Conservation (phyloP, 1,284 basidiomycete genomes). For the Tilletia indica region DNA sequence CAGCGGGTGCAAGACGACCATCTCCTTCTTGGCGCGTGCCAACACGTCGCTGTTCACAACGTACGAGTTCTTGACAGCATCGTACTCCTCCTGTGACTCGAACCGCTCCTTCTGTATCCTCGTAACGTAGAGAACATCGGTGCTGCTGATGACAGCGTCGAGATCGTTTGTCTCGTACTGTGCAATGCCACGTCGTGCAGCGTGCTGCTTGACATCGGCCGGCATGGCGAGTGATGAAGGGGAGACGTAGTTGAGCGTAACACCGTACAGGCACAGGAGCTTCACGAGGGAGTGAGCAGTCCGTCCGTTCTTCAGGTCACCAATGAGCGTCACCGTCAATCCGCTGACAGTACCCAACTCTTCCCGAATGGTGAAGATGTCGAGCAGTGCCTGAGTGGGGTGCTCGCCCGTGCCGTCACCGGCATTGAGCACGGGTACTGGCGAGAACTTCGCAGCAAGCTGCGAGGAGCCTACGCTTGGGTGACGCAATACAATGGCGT, state of each 20-base stretch:
- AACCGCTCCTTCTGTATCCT: constrained; percentile 96
- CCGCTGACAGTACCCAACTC: constrained; percentile 98
- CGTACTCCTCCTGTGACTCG: constrained; percentile 76
- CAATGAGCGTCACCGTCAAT: constrained; percentile 83
- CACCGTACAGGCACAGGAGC: constrained; percentile 76
- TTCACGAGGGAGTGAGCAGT: constrained; percentile 96
- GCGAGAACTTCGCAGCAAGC: constrained; percentile 77
- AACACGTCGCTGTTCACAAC: constrained; percentile 90
- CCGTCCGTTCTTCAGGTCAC: constrained; percentile 96
- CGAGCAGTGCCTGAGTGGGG: constrained; percentile 77
- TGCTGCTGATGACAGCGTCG: constrained; percentile 83
- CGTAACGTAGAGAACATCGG: constrained; percentile 97
- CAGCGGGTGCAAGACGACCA: constrained; percentile 98
- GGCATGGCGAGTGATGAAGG: constrained; percentile 91
- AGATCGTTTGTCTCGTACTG: constrained; percentile 79
- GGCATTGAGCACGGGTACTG: constrained; percentile 92
- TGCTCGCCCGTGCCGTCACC: constrained; percentile 98
- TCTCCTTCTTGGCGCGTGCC: constrained; percentile 85
- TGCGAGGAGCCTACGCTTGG: constrained; percentile 83
- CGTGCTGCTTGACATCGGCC: constrained; percentile 75
- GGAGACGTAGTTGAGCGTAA: constrained; percentile 93
- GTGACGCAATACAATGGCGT: constrained; percentile 91
- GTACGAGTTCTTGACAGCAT: constrained; percentile 87
- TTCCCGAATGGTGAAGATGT: constrained; percentile 95
- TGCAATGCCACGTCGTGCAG: constrained; percentile 59